phyloP scores from a whole-genome alignment of 495 filamentous ascomycete species.

The Xylaria intraflava region DNA sequence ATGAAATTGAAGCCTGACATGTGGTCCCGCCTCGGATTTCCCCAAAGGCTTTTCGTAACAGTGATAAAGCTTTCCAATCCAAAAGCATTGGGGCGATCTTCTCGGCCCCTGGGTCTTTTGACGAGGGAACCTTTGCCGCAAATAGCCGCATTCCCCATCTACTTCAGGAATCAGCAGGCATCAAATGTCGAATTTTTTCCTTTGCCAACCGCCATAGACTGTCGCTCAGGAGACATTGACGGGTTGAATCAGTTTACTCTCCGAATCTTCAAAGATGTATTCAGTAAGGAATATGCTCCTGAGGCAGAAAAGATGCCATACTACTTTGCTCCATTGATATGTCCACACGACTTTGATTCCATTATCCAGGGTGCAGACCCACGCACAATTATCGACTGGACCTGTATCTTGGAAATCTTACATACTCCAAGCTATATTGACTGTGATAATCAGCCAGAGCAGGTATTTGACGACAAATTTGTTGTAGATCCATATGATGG shows the following conservation, averaged over 20 bases:
- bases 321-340: constrained; percentile 66
- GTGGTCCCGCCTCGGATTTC: constrained; percentile 55
- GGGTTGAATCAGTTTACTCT: constrained; percentile 64
- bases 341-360: constrained; percentile 25
- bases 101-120: constrained; percentile 63
- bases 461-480: constrained; percentile 57
- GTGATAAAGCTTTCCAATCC: constrained; percentile 55
- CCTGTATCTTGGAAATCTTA: constrained; percentile 42
- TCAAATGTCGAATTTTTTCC: constrained; percentile 49
- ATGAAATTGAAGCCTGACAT: constrained; percentile 75
- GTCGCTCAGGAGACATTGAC: constrained; percentile 37
- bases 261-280: constrained; percentile 74
- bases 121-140: constrained; percentile 59
- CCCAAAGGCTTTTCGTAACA: constrained; percentile 55
- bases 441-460: constrained; percentile 51
- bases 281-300: constrained; percentile 73
- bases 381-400: constrained; percentile 59
- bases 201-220: constrained; percentile 30
- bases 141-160: constrained; percentile 65
- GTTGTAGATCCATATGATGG: constrained; percentile 73
- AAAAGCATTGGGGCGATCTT: constrained; percentile 51
- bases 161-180: constrained; percentile 53
- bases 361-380: constrained; percentile 9
- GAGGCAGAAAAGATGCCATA: constrained; percentile 65
- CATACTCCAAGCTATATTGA: constrained; percentile 11